phyloP scores from a whole-genome alignment of 352 stramenopile genomes.

The Peronosclerospora sorghi region DNA sequence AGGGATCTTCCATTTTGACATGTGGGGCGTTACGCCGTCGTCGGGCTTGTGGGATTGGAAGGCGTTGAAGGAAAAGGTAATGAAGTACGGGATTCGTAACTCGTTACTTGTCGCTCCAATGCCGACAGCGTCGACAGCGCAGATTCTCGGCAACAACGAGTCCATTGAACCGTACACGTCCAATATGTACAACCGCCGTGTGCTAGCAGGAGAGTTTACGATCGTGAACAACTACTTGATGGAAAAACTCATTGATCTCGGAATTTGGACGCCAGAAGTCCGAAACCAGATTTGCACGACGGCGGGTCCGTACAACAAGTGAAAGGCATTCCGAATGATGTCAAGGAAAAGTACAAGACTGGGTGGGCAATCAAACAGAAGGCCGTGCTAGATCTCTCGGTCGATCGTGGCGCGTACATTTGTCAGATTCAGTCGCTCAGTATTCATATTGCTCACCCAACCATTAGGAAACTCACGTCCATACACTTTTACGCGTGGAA shows the following conservation, averaged over 20 bases:
- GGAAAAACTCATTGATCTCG: constrained; percentile 91
- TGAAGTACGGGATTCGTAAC: constrained; percentile 94
- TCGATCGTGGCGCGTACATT: constrained; percentile 97
- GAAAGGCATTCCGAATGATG: constrained; percentile 52
- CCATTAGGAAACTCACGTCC: constrained; percentile 94
- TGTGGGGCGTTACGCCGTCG: constrained; percentile 94
- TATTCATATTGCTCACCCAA: constrained; percentile 98
- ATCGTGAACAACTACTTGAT: constrained; percentile 99
- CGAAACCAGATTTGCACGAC: constrained; percentile 98
- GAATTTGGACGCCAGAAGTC: constrained; percentile 94
- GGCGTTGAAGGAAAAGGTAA: constrained; percentile 88
- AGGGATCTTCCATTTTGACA: constrained; percentile 97
- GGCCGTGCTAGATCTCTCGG: constrained; percentile 94
- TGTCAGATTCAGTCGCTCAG: constrained; percentile 97
- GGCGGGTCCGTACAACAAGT: constrained; percentile 93
- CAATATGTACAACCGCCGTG: constrained; percentile 99
- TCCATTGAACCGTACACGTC: constrained; percentile 97
- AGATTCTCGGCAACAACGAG: constrained; percentile 99
- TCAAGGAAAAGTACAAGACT: constrained; percentile 98
- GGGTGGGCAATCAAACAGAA: constrained; percentile 99
- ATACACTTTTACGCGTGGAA: too few relatives aligned
- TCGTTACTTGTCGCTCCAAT: constrained; percentile 98
- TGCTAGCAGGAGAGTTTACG: constrained; percentile 98
- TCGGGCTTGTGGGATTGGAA: constrained; percentile 93
- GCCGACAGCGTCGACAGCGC: constrained; percentile 97